Conservation (phyloP, 148 eudicot species). For the Silene conica region DNA sequence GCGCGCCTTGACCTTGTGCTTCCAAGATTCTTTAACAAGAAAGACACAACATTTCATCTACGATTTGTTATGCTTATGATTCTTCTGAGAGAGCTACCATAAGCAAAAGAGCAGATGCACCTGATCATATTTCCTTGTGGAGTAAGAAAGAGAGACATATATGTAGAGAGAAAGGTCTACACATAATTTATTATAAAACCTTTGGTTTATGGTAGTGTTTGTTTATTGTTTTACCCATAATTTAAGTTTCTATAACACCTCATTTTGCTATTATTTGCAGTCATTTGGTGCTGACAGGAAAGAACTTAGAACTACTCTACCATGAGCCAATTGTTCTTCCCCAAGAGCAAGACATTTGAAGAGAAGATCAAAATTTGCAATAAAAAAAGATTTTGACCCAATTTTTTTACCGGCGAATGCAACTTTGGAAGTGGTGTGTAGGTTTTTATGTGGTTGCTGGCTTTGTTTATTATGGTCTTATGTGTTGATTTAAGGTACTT, state of each 20-base stretch:
- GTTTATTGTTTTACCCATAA: background rate
- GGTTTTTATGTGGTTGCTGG: constrained; percentile 13
- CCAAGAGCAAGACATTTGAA: background rate
- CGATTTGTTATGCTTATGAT: background rate
- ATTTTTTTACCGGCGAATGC: constrained; percentile 14
- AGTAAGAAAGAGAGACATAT: background rate
- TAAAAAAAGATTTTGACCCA: constrained; percentile 19
- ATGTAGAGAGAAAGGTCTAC: background rate
- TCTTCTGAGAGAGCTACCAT: too few species aligned
- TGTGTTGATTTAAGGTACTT: background rate
- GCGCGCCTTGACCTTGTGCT: too few species aligned
- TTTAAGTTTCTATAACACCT: too few species aligned
- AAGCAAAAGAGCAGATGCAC: background rate
- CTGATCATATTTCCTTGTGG: background rate
- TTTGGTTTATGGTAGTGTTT: background rate
- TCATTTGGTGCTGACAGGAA: constrained; percentile 88
- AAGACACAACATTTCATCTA: background rate
- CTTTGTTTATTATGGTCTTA: background rate
- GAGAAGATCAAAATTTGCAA: constrained; percentile 13
- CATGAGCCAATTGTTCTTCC: constrained; percentile 30
- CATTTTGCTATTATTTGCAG: constrained; percentile 34
- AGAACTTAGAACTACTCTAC: constrained; percentile 61
- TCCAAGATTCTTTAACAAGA: too few species aligned
- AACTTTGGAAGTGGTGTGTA: constrained; percentile 24
- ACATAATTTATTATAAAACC: background rate